phyloP scores from a whole-genome alignment of 2,329 filamentous ascomycete genomes.

The Claviceps capensis region DNA sequence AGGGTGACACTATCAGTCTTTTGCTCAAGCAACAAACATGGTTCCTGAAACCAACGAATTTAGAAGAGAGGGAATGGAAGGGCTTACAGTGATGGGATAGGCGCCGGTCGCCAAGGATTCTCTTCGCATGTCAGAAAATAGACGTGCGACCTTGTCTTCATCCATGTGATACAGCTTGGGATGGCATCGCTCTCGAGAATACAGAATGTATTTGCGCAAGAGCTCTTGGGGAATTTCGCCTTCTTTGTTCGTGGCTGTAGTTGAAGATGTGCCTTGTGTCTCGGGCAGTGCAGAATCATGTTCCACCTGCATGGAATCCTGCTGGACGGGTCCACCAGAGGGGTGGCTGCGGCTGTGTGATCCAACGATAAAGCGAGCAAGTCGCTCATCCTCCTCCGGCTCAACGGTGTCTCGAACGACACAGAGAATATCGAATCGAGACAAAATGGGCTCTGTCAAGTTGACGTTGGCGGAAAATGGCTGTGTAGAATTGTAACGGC shows the following conservation, averaged over 20 bases:
- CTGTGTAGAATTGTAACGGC: slow-evolving; percentile 90
- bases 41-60: neutral
- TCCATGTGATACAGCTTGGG: slow-evolving; percentile 97
- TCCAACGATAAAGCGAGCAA: slow-evolving; percentile 88
- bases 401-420: slow-evolving; percentile 94
- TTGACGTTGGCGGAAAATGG: slow-evolving; percentile 96
- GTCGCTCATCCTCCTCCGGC: slow-evolving; percentile 77
- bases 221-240: slow-evolving; percentile 82
- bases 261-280: slow-evolving; percentile 15
- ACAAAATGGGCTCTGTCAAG: slow-evolving; percentile 90
- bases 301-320: slow-evolving; percentile 49
- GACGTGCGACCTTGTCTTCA: slow-evolving; percentile 84
- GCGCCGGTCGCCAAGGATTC: slow-evolving; percentile 89
- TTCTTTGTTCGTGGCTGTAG: slow-evolving; percentile 22
- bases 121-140: slow-evolving; percentile 92
- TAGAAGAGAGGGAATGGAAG: neutral
- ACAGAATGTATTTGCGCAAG: slow-evolving; percentile 91
- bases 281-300: slow-evolving; percentile 33
- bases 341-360: slow-evolving; percentile 88
- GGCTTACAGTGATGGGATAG: slow-evolving; percentile 88
- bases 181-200: slow-evolving; percentile 74
- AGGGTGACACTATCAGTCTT: neutral
- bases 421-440: slow-evolving; percentile 93
- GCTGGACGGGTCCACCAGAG: slow-evolving; percentile 31
- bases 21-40: neutral